Evolutionary conservation across 805 yeast species (phyloP), one percentile per base, ranked within the genome.

Genomic region (Candida wancherniae): DNA sequence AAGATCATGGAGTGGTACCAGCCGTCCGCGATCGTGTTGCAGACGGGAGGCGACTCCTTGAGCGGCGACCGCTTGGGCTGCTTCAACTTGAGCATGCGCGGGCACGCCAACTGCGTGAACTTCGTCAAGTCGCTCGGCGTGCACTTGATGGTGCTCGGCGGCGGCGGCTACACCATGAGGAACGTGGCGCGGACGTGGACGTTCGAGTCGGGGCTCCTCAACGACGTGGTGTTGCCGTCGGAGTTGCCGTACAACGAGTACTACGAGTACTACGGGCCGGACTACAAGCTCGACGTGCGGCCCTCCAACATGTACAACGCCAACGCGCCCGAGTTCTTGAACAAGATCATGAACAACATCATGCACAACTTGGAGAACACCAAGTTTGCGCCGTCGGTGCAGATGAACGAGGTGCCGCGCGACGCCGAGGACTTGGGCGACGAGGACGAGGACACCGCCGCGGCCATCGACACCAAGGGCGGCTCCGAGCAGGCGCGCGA

Each of bases 161-260:
- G 98, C 29, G 98, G 98, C 47, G 98, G 98, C 13, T 92, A 92
- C 62, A 92, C 98, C 3, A 94, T 94, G 73, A 74, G 97, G 56
- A 92, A 92, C 55, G 98, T 92, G 28, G 86, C 97, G 4, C 69
- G 98, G 45, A 74, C 94, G 9, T 90, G 98, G 97, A 76, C 95
- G 2, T 88, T 71, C 51, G 98, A 92, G 59, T 80, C 96, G 0
- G 90, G 96, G 20, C 69, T 92, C 16, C 70, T 90, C 52, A 80
- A 92, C 44, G 81, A 84, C 46, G 85, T 81, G 9, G 70, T 80
- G 28, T 63, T 90, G 47, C 84, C 85, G 15, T 61, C 80, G n/a
- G 80, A 76, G 45, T 62, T 88, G 42, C 97, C 97, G 4, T 88
- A 86, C 67, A 88, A 90, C 57, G 97, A 90, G 57, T 90, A 90